These are phyloP conservation scores for Lyophyllum shimeji DNA, from an alignment of 768 basidiomycete genomes.

Conservation along the genomic window DNA sequence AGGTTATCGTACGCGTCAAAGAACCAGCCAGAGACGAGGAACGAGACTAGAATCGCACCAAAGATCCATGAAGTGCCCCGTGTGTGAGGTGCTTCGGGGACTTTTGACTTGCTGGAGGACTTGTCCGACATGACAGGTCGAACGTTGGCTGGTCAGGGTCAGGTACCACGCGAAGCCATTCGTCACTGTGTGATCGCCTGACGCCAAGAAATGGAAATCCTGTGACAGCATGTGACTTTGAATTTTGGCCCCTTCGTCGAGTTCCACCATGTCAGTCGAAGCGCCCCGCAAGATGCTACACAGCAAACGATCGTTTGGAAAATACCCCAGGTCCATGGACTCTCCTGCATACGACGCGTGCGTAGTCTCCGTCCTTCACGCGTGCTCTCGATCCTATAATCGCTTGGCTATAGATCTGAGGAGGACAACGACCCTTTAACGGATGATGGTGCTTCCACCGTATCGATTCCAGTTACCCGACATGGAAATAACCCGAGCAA, in stretches of 20 bases:
- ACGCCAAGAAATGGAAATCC: background rate
- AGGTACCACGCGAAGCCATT: background rate
- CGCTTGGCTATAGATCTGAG: constrained; percentile 56
- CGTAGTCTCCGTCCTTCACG: background rate
- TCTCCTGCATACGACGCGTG: constrained; percentile 80
- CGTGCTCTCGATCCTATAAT: constrained; percentile 11
- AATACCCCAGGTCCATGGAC: constrained; percentile 58
- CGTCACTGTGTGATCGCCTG: background rate
- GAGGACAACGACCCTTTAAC: constrained; percentile 88
- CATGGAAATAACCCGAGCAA: constrained; percentile 23
- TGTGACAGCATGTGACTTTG: constrained; percentile 14
- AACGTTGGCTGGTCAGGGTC: constrained; percentile 6
- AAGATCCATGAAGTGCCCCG: constrained; percentile 10
- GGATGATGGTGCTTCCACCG: constrained; percentile 63
- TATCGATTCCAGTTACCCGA: constrained; percentile 42
- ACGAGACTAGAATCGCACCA: constrained; percentile 7
- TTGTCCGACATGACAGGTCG: constrained; percentile 15
- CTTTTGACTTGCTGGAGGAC: background rate
- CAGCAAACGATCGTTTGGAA: constrained; percentile 70
- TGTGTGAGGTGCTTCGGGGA: background rate
- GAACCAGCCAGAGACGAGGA: constrained; percentile 11
- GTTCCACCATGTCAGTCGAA: constrained; percentile 24
- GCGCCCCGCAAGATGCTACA: constrained; percentile 41
- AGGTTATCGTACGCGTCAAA: constrained; percentile 30
- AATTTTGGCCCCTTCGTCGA: constrained; percentile 13